These are phyloP conservation scores for Hypocrella siamensis DNA, from an alignment of 2,329 filamentous ascomycete genomes.

Conservation along the genomic window DNA sequence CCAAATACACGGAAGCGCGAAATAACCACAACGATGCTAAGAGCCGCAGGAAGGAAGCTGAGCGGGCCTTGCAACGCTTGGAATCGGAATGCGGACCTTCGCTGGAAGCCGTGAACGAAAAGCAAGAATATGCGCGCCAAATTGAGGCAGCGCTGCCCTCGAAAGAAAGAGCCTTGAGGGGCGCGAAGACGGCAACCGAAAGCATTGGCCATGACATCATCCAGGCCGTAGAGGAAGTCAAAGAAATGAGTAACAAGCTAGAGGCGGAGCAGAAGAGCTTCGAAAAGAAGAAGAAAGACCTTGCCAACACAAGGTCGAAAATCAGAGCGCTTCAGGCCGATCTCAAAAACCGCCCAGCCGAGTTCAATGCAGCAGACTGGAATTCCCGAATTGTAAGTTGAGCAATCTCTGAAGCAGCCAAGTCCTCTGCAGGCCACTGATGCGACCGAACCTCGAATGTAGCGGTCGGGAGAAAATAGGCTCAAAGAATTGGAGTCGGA, in stretches of 20 bases:
- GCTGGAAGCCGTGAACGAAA: conserved; percentile 50
- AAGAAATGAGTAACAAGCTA: conserved; percentile 25
- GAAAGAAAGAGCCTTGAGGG: conserved; percentile 36
- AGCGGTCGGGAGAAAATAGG: conserved; percentile 46
- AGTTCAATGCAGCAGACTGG: conserved; percentile 55
- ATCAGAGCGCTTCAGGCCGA: conserved; percentile 50
- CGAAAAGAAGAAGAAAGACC: conserved; percentile 33
- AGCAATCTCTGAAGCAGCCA: neutral
- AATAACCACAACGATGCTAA: conserved; percentile 35
- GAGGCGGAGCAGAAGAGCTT: conserved; percentile 35
- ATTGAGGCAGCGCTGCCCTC: conserved; percentile 39
- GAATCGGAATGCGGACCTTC: conserved; percentile 48
- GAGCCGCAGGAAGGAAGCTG: conserved; percentile 34
- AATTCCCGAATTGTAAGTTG: conserved; percentile 55
- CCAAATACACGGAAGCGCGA: conserved; percentile 45
- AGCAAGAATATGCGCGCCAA: conserved; percentile 47
- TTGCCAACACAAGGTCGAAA: conserved; percentile 31
- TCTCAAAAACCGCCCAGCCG: conserved; percentile 42
- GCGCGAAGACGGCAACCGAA: conserved; percentile 36
- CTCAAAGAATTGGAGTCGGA: conserved; percentile 34
- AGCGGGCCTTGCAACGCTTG: conserved; percentile 41
- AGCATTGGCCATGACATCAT: conserved; percentile 22
- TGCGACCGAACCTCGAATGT: conserved; percentile 8
- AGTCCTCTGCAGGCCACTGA: neutral
- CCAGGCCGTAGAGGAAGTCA: conserved; percentile 21